These are phyloP conservation scores for Dryas integrifolia DNA, from an alignment of 331 rosid genomes.

Conservation along the genomic window DNA sequence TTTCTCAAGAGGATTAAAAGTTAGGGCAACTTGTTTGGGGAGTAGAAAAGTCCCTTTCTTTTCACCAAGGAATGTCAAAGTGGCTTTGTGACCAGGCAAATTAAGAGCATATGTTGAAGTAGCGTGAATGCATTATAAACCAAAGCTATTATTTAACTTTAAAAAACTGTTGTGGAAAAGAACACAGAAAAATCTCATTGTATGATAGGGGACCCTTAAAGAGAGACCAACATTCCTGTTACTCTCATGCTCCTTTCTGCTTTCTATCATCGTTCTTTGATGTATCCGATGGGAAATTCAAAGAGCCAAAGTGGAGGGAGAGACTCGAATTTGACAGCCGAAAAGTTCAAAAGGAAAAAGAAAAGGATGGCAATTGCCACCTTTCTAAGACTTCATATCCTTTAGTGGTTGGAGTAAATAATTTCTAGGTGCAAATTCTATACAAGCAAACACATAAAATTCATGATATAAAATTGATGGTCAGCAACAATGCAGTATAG, in stretches of 20 bases:
- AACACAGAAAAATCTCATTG: not conserved
- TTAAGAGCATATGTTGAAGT: slow-evolving; percentile 17
- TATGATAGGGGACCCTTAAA: slow-evolving; percentile 21
- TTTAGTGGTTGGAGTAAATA: not conserved
- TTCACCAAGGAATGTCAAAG: slow-evolving; percentile 1
- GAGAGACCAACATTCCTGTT: slow-evolving; percentile 27
- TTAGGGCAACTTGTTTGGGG: not conserved
- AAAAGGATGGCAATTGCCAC: not conserved
- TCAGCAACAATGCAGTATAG: not conserved
- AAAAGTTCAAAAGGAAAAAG: slow-evolving; percentile 11
- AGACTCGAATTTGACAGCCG: slow-evolving; percentile 22
- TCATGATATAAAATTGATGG: not conserved
- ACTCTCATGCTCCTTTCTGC: slow-evolving; percentile 10
- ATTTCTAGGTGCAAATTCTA: slow-evolving; percentile 1
- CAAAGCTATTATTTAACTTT: slow-evolving; percentile 10
- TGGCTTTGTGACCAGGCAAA: slow-evolving; percentile 19
- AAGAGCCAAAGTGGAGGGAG: slow-evolving; percentile 8
- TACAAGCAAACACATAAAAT: not conserved
- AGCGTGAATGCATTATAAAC: slow-evolving; percentile 13
- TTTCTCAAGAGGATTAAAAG: not conserved
- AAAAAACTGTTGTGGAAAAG: not conserved
- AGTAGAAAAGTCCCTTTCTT: not conserved
- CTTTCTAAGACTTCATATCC: not conserved
- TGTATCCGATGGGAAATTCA: slow-evolving; percentile 6
- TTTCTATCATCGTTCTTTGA: slow-evolving; percentile 14